A percentile compares a stretch with the other conserved stretches of the same genome.
Conservation (phyloP, 352 stramenopile genomes). For the Phytophthora podocarpi region DNA sequence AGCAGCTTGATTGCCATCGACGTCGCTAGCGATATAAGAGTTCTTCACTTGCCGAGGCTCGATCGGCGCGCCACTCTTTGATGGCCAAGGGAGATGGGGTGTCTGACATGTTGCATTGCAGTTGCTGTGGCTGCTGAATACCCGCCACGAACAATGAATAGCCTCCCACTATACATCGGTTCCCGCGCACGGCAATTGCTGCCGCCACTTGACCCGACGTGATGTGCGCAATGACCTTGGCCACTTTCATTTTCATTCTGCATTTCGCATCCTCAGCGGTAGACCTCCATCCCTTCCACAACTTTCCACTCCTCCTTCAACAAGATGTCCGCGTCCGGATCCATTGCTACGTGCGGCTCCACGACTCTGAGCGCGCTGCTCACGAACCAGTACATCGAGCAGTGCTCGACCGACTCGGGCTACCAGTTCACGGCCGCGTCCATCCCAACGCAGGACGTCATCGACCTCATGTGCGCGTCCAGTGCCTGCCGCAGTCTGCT, state of each 20-base stretch:
- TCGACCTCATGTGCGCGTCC: slow-evolving; percentile 38
- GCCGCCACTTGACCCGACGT: slow-evolving; percentile 2
- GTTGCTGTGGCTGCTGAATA: too few species aligned
- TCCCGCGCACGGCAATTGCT: neutral
- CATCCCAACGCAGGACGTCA: slow-evolving; percentile 29
- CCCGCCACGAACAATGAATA: slow-evolving; percentile 4
- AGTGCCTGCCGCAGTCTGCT: slow-evolving; percentile 27
- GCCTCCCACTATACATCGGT: neutral
- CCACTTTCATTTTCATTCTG: slow-evolving; percentile 22
- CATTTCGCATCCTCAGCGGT: slow-evolving; percentile 37
- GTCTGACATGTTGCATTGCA: slow-evolving; percentile 17
- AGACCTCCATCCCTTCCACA: too few species aligned
- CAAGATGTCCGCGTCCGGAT: slow-evolving; percentile 21
- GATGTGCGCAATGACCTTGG: neutral
- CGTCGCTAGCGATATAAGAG: too few species aligned
- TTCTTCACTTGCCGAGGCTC: too few species aligned
- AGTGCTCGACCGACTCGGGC: slow-evolving; percentile 39
- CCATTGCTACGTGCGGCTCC: slow-evolving; percentile 22
- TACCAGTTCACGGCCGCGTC: slow-evolving; percentile 34
- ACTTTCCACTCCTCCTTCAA: neutral
- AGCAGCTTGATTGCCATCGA: too few species aligned
- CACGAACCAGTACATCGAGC: slow-evolving; percentile 30
- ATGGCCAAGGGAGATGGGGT: slow-evolving; percentile 13
- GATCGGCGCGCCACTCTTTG: too few species aligned
- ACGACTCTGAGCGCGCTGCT: slow-evolving; percentile 19